phyloP scores from a whole-genome alignment of 768 basidiomycete species.

The Boletus subcaerulescens region DNA sequence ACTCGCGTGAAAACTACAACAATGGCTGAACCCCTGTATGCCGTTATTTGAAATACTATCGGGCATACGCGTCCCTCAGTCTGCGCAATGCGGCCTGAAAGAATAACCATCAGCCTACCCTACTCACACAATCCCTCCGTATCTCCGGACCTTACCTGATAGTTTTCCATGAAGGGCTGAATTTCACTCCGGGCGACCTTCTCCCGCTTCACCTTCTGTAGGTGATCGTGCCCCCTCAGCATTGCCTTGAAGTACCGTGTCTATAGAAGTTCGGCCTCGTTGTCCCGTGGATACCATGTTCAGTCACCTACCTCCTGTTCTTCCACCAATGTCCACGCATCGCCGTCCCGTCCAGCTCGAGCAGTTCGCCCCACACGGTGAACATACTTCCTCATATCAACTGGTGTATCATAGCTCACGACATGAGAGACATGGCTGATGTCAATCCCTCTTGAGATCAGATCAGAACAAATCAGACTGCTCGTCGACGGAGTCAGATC shows the following conservation, averaged over 20 bases:
- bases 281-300: not conserved
- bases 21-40: not conserved
- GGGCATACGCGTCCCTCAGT: constrained; percentile 28
- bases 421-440: constrained; percentile 91
- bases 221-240: constrained; percentile 68
- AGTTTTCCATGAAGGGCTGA: constrained; percentile 50
- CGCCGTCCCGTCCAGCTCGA: constrained; percentile 81
- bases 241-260: constrained; percentile 86
- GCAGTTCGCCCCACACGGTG: constrained; percentile 97
- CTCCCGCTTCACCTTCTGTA: constrained; percentile 64
- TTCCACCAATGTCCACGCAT: constrained; percentile 95
- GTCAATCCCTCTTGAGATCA: constrained; percentile 94
- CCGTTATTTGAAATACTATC: constrained; percentile 6
- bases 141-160: constrained; percentile 54
- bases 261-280: constrained; percentile 36
- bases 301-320: constrained; percentile 70
- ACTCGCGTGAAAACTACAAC: too few relatives aligned
- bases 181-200: constrained; percentile 63
- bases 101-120: not conserved
- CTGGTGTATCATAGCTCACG: constrained; percentile 90
- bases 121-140: not conserved
- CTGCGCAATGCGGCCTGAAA: constrained; percentile 28
- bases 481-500: constrained; percentile 5
- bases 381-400: constrained; percentile 98
- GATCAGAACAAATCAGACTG: constrained; percentile 93